Evolutionary conservation across 495 filamentous ascomycete genomes (phyloP).

Genomic region (Penicillium coprophilum): DNA sequence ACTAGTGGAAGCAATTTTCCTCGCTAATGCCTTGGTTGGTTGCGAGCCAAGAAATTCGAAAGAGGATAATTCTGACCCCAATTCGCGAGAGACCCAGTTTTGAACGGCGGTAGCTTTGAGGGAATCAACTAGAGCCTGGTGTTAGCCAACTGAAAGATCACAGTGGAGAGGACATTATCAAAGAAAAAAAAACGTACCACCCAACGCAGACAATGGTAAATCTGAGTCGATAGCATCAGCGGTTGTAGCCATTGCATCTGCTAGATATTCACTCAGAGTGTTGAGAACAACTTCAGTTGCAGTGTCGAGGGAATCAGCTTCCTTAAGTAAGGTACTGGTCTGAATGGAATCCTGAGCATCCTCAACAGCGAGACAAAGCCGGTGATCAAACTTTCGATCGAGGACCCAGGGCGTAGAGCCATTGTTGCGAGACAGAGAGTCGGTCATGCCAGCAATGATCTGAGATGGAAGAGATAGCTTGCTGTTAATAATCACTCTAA

Average conservation of each 20-base stretch:
- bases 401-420: slow-evolving; percentile 18
- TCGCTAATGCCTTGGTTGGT: slow-evolving; percentile 22
- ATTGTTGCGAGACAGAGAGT: slow-evolving; percentile 21
- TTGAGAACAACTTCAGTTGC: slow-evolving; percentile 20
- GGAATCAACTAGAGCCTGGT: slow-evolving; percentile 33
- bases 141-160: slow-evolving; percentile 9
- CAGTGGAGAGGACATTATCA: not conserved
- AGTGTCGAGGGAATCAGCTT: slow-evolving; percentile 9
- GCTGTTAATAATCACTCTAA: slow-evolving; percentile 24
- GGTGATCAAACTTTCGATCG: slow-evolving; percentile 31
- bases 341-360: slow-evolving; percentile 6
- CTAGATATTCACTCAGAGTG: slow-evolving; percentile 25
- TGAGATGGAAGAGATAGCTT: slow-evolving; percentile 21
- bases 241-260: slow-evolving; percentile 26
- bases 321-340: slow-evolving; percentile 20
- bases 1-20: slow-evolving; percentile 24
- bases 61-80: slow-evolving; percentile 28
- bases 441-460: slow-evolving; percentile 29
- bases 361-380: slow-evolving; percentile 14
- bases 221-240: slow-evolving; percentile 28
- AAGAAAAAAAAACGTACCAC: slow-evolving; percentile 15
- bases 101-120: slow-evolving; percentile 39
- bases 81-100: slow-evolving; percentile 36
- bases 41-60: slow-evolving; percentile 32
- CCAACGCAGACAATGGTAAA: slow-evolving; percentile 27